Percentiles rank a stretch among this genome's conserved stretches.
phyloP scores from a whole-genome alignment of 2,329 filamentous ascomycete species.

The Chlorencoelia australis region DNA sequence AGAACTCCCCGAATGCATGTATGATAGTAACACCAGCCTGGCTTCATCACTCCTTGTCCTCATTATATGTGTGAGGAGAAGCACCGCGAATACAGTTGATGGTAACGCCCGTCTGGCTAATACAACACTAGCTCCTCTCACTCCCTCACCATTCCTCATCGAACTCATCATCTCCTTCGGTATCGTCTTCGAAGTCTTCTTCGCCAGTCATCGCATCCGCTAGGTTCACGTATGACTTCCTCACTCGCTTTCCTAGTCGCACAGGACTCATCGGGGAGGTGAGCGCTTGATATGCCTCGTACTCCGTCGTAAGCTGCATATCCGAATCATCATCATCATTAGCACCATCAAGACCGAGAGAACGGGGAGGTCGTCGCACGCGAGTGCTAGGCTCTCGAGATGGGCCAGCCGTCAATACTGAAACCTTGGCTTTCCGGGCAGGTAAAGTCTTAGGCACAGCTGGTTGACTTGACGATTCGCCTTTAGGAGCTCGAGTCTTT shows the following conservation, averaged over 20 bases:
- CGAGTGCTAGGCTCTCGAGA: slow-evolving; percentile 15
- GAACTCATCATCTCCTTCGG: slow-evolving; percentile 8
- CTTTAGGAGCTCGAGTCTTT: slow-evolving; percentile 1
- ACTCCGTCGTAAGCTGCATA: slow-evolving; percentile 19
- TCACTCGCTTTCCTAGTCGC: slow-evolving; percentile 19
- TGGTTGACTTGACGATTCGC: background rate
- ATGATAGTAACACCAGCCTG: no score
- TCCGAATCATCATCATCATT: slow-evolving; percentile 12
- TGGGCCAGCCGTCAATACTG: slow-evolving; percentile 6
- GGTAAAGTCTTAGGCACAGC: background rate
- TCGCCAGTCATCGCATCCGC: slow-evolving; percentile 3
- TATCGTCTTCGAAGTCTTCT: slow-evolving; percentile 7
- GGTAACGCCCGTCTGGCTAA: no score
- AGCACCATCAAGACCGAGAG: slow-evolving; percentile 10
- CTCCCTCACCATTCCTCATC: no score
- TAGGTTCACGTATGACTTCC: slow-evolving; percentile 12
- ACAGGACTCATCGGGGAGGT: slow-evolving; percentile 16
- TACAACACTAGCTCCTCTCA: no score
- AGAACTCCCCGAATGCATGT: no score
- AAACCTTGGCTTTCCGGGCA: slow-evolving; percentile 2
- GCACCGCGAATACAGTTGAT: no score
- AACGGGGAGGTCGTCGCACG: slow-evolving; percentile 13
- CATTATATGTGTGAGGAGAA: no score
- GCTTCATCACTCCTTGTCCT: no score
- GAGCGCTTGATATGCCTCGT: slow-evolving; percentile 23